Conservation (phyloP, 148 eudicot species). For the Limonium bicolor region DNA sequence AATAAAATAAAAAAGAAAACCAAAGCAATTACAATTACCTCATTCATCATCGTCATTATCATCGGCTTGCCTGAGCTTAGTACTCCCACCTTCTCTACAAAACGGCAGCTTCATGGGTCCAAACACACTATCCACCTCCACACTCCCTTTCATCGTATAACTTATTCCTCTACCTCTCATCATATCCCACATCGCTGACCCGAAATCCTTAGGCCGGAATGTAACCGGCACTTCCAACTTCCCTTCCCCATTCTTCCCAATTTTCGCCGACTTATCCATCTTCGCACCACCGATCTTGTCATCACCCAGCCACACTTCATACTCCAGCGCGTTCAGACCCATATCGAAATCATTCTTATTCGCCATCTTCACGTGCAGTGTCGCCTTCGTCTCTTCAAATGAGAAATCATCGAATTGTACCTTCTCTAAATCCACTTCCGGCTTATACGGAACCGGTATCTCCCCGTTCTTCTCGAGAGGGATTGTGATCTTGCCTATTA, state of each 20-base stretch:
- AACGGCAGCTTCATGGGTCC: slow-evolving; percentile 14
- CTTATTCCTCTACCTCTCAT: slow-evolving; percentile 9
- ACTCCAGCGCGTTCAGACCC: slow-evolving; percentile 10
- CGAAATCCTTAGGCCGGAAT: slow-evolving; percentile 13
- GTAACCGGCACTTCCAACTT: slow-evolving; percentile 3
- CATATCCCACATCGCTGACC: slow-evolving; percentile 14
- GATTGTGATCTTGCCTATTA: slow-evolving; percentile 10
- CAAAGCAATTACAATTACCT: background rate
- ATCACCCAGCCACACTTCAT: slow-evolving; percentile 10
- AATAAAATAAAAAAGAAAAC: too few species aligned
- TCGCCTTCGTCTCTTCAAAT: slow-evolving; percentile 10
- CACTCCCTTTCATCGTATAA: slow-evolving; percentile 7
- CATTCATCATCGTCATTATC: slow-evolving; percentile 3
- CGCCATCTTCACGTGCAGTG: slow-evolving; percentile 6
- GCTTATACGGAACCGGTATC: slow-evolving; percentile 8
- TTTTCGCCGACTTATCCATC: slow-evolving; percentile 2
- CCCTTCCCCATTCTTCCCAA: slow-evolving; percentile 8
- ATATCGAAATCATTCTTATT: slow-evolving; percentile 10
- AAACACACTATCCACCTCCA: slow-evolving; percentile 11
- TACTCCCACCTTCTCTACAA: slow-evolving; percentile 7
- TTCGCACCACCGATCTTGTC: slow-evolving; percentile 7
- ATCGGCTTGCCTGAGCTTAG: slow-evolving; percentile 9
- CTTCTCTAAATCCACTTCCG: slow-evolving; percentile 10
- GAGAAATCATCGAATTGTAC: slow-evolving; percentile 5
- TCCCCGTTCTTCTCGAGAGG: slow-evolving; percentile 8